Evolutionary conservation across 2,329 filamentous ascomycete genomes (phyloP).

Genomic region (Stachybotrys chartarum): DNA sequence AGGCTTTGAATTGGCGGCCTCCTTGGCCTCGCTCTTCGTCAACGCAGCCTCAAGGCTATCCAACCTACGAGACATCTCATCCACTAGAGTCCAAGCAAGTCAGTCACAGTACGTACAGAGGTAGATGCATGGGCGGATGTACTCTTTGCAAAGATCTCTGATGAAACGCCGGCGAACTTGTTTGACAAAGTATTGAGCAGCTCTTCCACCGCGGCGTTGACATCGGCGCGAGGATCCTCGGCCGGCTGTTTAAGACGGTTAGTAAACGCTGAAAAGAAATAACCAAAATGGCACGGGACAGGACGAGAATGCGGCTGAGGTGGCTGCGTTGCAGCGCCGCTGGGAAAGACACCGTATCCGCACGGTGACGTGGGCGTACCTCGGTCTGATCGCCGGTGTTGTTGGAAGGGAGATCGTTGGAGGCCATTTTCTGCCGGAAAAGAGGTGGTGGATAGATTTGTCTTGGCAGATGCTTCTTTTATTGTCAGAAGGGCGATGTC

Average conservation of each 20-base stretch:
- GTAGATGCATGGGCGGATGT: conserved; percentile 3
- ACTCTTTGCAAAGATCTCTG: conserved; percentile 87
- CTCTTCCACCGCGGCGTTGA: conserved; percentile 77
- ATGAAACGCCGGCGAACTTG: conserved; percentile 79
- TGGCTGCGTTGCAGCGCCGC: no score
- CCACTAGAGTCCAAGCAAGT: conserved; percentile 54
- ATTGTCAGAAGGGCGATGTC: not conserved
- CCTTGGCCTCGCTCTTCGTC: conserved; percentile 45
- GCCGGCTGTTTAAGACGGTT: conserved; percentile 18
- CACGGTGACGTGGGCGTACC: conserved; percentile 18
- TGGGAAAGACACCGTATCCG: not conserved
- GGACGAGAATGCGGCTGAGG: no score
- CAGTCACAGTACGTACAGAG: not conserved
- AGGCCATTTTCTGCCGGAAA: conserved; percentile 21
- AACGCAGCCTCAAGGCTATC: conserved; percentile 76
- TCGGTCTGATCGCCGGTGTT: conserved; percentile 22
- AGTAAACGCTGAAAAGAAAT: no score
- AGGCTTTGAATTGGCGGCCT: conserved; percentile 9
- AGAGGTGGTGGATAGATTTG: not conserved
- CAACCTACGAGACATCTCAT: conserved; percentile 82
- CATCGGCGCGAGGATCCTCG: conserved; percentile 51
- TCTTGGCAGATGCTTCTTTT: not conserved
- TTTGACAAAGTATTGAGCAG: conserved; percentile 75
- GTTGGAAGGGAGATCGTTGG: conserved; percentile 26
- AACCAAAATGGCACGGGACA: no score